Evolutionary conservation across 169 alveolate genomes (phyloP), one percentile per base, ranked within the genome.

Genomic region (Babesia caballi): DNA sequence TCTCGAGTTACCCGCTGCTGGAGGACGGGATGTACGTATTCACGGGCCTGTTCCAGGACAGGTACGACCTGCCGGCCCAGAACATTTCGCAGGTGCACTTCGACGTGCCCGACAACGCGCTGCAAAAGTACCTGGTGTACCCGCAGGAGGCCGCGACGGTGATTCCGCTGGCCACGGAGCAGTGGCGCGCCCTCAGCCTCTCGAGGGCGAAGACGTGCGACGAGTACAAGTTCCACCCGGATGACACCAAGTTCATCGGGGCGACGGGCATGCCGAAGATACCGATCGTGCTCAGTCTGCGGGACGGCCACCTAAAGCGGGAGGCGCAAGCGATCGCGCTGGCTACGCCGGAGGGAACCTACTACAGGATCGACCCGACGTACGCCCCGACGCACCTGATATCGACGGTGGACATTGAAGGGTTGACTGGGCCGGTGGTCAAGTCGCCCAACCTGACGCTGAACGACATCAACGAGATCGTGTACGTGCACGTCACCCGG

Each of bases 221-320:
- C 11, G 49, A 32, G 8, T 44, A n/a, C 25, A n/a, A 9, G n/a
- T 56, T 56, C 15, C 33, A 56, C 33, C 38, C 23, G 32, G 15
- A 32, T 35, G 66, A 56, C 35, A 35, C 66, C 23, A 21, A 46
- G 21, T 56, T 56, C 35, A 56, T 56, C 23, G 66, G 49, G 14
- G 49, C n/a, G 11, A 56, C 49, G 11, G 66, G 66, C 6, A 56
- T 56, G 32, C 49, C 38, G 4, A 56, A 21, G 49, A 32, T 56
- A 11, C 47, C 66, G 30, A 36, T 56, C 7, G 47, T 56, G n/a
- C 0, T 56, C 25, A 1, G n/a, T 9, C 23, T 32, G 11, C 4
- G 8, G 17, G 49, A 32, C 4, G 15, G 6, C 19, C 9, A 32
- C n/a, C 44, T 30, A n/a, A 21, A 7, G 38, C 27, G 28, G 32